Evolutionary conservation across 768 basidiomycete genomes (phyloP), one percentile per base, ranked within the genome.

Genomic region (Lyophyllum shimeji): DNA sequence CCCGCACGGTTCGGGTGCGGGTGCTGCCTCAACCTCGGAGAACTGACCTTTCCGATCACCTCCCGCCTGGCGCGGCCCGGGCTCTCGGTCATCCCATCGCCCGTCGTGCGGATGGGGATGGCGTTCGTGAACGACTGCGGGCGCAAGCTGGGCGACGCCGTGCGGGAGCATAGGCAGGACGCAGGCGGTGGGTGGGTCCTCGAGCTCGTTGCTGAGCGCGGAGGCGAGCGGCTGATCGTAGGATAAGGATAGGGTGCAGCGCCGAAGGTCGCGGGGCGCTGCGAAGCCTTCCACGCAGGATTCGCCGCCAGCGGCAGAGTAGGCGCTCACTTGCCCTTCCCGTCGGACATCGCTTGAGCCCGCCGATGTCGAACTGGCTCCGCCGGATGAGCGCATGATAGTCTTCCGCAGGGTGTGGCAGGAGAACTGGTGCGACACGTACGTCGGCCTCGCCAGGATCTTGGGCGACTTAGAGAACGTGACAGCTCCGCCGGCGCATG

Each of bases 91-190:
- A 90, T 78, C 27, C 79, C 81, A 48, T 82, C 81, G 1, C 77
- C 81, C 6, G 82, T 74, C 13, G 74, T 76, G 5, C 83, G 74
- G 21, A 87, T 85, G 1, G 85, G 84, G 7, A 88, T 85, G 4
- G 84, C 70, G 49, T 76, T 77, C 18, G 74, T 69, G 53, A 79
- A 75, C 7, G 34, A 37, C 34, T 37, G 34, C 34, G 34, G 34
- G 34, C 34, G 34, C 3, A 72, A 61, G 13, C 75, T 69, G 0
- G 76, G 70, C 4, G 66, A n/a, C 66, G 17, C 90, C 91, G 60
- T 95, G 95, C 0, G 92, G 93, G 34, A 88, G 77, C 83, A 91
- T 90, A 0, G 93, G 93, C 1, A 94, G 77, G 29, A 83, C 78
- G 0, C 76, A 73, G 29, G 71, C 67, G 18, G 73, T 64, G 17